Percentiles rank a stretch among this genome's conserved stretches.
phyloP scores from a whole-genome alignment of 208 protist species.

The Leishmania amazonensis region DNA sequence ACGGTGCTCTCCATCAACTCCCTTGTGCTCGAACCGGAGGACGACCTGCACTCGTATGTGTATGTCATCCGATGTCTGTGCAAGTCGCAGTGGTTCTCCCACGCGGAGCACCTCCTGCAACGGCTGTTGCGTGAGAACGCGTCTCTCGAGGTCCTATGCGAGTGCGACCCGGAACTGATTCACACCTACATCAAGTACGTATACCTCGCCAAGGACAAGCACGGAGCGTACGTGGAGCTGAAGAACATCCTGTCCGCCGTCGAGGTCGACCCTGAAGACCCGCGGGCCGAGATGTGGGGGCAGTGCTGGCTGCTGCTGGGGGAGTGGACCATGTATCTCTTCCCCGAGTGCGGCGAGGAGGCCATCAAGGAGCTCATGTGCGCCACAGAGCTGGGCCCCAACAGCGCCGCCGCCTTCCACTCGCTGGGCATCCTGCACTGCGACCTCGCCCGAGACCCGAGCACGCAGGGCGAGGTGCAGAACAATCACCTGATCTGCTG shows the following conservation, averaged over 20 bases:
- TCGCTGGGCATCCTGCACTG: slow-evolving; percentile 88
- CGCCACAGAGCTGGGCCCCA: slow-evolving; percentile 70
- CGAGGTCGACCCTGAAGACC: slow-evolving; percentile 39
- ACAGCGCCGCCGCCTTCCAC: slow-evolving; percentile 84
- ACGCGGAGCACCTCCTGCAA: slow-evolving; percentile 73
- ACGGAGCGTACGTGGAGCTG: slow-evolving; percentile 69
- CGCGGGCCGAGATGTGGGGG: slow-evolving; percentile 70
- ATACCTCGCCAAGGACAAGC: slow-evolving; percentile 60
- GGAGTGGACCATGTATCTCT: slow-evolving; percentile 88
- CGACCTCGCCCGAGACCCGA: slow-evolving; percentile 77
- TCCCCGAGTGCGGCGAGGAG: slow-evolving; percentile 74
- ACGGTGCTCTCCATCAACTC: slow-evolving; percentile 95
- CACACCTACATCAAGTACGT: slow-evolving; percentile 87
- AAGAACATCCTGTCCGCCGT: slow-evolving; percentile 65
- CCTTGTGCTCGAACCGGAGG: slow-evolving; percentile 91
- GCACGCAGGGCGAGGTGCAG: slow-evolving; percentile 57
- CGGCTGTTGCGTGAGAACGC: slow-evolving; percentile 46
- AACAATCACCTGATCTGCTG: slow-evolving; percentile 67
- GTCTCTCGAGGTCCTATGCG: slow-evolving; percentile 46
- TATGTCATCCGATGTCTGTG: slow-evolving; percentile 94
- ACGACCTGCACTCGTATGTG: slow-evolving; percentile 95
- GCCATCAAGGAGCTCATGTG: slow-evolving; percentile 75
- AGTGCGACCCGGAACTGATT: slow-evolving; percentile 82
- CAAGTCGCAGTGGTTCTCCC: slow-evolving; percentile 76
- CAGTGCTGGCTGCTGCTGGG: slow-evolving; percentile 85